Evolutionary conservation across 495 filamentous ascomycete species (phyloP), one percentile per base, ranked within the genome.

Genomic region (Lineolata rhizophorae): DNA sequence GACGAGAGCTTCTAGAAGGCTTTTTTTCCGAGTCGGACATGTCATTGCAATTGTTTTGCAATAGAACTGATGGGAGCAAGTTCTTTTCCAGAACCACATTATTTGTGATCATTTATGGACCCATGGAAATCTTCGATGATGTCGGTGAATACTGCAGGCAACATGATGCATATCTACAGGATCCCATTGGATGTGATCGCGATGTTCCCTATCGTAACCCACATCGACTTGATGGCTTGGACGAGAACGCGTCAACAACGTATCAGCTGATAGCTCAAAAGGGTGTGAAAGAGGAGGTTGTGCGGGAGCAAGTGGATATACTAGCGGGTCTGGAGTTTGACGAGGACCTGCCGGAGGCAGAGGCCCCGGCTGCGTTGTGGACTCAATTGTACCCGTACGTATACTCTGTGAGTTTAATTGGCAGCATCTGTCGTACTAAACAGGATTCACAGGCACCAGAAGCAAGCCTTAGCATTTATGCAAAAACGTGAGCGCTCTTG

Each of bases 131-230:
- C n/a, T n/a, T n/a, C n/a, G n/a, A n/a, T n/a, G n/a, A n/a, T n/a
- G n/a, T n/a, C n/a, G n/a, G n/a, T n/a, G n/a, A n/a, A n/a, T n/a
- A n/a, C n/a, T n/a, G n/a, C n/a, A n/a, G n/a, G n/a, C n/a, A n/a
- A n/a, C n/a, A 18, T 18, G 26, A 31, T 1, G 3, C 31, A 1
- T 39, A 39, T 20, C 32, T 39, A 9, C 32, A 39, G 20, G 37
- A 39, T 19, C 37, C 37, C 18, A 29, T 24, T 9, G 22, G 21
- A 3, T 31, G 31, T 13, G 30, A 42, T 31, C 36, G 39, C 3
- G 35, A 38, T 2, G 31, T 39, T 15, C 24, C 12, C 11, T 35
- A 39, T 31, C n/a, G 14, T 11, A 39, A 39, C 29, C 37, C 37
- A 17, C 37, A 39, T 25, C 26, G 32, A 2, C 32, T 39, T 3